Evolutionary conservation across 345 rosid genomes (phyloP), one percentile per base, ranked within the genome.

Genomic region (Moricandia arvensis): DNA sequence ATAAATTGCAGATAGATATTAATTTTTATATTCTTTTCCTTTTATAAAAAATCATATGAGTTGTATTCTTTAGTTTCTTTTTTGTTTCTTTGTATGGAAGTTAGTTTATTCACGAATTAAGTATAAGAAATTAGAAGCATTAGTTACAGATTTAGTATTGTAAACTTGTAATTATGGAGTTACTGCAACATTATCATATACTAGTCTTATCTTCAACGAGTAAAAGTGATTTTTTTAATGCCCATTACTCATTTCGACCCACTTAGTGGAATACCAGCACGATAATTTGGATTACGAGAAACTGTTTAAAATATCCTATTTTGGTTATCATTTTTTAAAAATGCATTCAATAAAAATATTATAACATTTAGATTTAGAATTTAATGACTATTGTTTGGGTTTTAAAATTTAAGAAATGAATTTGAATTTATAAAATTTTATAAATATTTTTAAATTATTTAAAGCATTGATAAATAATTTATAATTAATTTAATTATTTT

Each of bases 151-250:
- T 62, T 61, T 38, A 59, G 61, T 67, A 31, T 66, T 41, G 16
- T 41, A 65, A 66, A 30, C 29, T 30, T 75, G 79, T 75, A 51
- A 75, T 61, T 69, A 75, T 47, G 41, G 54, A 59, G 61, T 59
- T 67, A 43, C 34, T 29, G 17, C 53, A 67, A 7, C n/a, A 31
- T 33, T 45, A 21, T 18, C 43, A 8, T 31, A 16, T 30, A 58
- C 47, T 30, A 57, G 7, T 26, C 27, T 29, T 16, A 64, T 64
- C 7, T 54, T 64, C 38, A 7, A 37, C 43, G 27, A 65, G 58
- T 38, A 74, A 29, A 73, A n/a, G 55, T 37, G 21, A 12, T 37
- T 64, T 53, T 27, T 53, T 73, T 12, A 53, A 47, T 47, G 29
- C 24, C 13, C 17, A 0, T 21, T 24, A 16, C 5, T 21, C 6